Evolutionary conservation across 805 yeast species (phyloP), one percentile per base, ranked within the genome.

Genomic region (Hanseniaspora valbyensis): DNA sequence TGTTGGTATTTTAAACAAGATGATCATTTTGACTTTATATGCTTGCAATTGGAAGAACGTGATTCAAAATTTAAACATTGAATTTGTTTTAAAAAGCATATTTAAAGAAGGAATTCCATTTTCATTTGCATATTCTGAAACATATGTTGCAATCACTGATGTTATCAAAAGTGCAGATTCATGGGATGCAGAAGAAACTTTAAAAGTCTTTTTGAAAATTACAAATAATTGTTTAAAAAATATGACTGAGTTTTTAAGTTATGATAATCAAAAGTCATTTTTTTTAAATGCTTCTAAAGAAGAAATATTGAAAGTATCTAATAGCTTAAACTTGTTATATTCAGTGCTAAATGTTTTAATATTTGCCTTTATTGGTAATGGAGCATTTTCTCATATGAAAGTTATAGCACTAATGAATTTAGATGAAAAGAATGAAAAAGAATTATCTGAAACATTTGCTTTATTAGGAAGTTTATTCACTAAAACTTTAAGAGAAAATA

Each of bases 381-480:
- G 25, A 39, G 42, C 29, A 8, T 39, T 25, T 14, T 39, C 42
- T 18, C 32, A 39, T 39, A 25, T 39, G 14, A 39, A 4, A 16
- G 32, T 24, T 24, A 16, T 21, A 25, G 29, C 42, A 8, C 8
- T 39, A 4, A 7, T 14, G 60, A 72, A 41, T 67, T 77, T 8
- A 24, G 78, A 77, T 0, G 55, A 59, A 4, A 58, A 66, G 43
- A 56, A 68, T 34, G 58, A 60, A 24, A 53, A 61, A 43, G 60
- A 67, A 16, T 2, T 19, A 50, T 63, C 69, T 52, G 72, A 71
- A 32, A 72, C 76, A 0, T 70, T 77, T 37, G 75, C 83, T 0
- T 56, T 77, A 69, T 64, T 82, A 82, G 55, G 83, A 83, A 57
- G 66, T 81, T 0, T 63, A n/a, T 25, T 25, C n/a, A 14, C 39